Percentiles rank a stretch among this genome's conserved stretches.
Evolutionary conservation across 257 asterid species (phyloP).

Genomic region (Fraxinus quadrangulata): DNA sequence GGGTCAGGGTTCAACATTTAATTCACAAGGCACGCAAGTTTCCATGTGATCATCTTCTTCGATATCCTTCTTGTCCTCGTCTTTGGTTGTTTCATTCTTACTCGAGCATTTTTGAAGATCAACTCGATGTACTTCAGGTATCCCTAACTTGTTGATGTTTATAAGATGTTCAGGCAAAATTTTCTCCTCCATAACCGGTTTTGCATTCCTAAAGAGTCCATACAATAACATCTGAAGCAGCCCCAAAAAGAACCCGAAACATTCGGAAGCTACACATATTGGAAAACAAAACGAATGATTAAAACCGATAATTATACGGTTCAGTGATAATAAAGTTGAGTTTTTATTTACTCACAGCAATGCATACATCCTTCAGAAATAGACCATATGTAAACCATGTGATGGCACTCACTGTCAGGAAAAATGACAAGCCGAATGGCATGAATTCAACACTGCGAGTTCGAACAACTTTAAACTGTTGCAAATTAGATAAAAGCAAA

Average conservation of each 20-base stretch:
- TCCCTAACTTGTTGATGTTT: constrained; percentile 38
- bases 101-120: constrained; percentile 18
- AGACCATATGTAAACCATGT: constrained; percentile 83
- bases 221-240: constrained; percentile 64
- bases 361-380: constrained; percentile 45
- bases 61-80: constrained; percentile 4
- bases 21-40: constrained; percentile 21
- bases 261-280: constrained; percentile 58
- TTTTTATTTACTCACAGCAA: constrained; percentile 39
- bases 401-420: constrained; percentile 76
- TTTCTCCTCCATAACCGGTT: constrained; percentile 35
- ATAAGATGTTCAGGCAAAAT: constrained; percentile 36
- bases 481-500: background rate
- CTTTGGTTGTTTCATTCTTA: background rate
- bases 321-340: background rate
- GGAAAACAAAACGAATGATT: background rate
- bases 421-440: constrained; percentile 73
- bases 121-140: constrained; percentile 43
- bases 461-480: constrained; percentile 68
- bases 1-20: constrained; percentile 33
- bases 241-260: constrained; percentile 74
- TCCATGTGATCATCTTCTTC: background rate
- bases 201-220: constrained; percentile 50
- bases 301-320: background rate
- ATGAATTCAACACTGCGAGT: constrained; percentile 83